phyloP scores from a whole-genome alignment of 371 early-diverging fungal species.

The Mucor racemosus region DNA sequence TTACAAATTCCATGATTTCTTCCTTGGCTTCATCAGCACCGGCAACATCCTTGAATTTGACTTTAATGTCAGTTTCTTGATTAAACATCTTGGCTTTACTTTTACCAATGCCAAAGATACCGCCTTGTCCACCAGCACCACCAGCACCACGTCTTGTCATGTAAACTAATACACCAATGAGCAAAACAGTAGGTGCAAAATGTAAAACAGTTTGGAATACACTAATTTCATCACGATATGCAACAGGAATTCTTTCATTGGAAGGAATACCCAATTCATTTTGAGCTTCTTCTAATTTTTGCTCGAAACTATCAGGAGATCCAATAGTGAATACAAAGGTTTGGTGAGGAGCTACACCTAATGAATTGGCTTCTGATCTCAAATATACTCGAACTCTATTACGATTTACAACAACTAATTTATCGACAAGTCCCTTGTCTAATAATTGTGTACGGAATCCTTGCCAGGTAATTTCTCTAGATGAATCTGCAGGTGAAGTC shows the following conservation, averaged over 20 bases:
- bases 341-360: constrained; percentile 39
- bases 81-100: constrained; percentile 95
- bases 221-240: constrained; percentile 82
- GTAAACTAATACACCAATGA: constrained; percentile 86
- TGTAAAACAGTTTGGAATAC: constrained; percentile 73
- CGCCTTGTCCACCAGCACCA: constrained; percentile 64
- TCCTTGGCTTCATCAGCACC: constrained; percentile 99
- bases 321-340: constrained; percentile 87
- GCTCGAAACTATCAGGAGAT: constrained; percentile 93
- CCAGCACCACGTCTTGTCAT: constrained; percentile 79
- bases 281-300: constrained; percentile 87
- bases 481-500: constrained; percentile 48
- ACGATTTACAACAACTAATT: constrained; percentile 85
- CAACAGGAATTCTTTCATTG: constrained; percentile 90
- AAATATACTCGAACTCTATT: constrained; percentile 82
- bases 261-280: constrained; percentile 88
- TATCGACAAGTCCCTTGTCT: constrained; percentile 91
- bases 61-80: constrained; percentile 92
- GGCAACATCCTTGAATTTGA: constrained; percentile 99
- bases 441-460: constrained; percentile 89
- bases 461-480: constrained; percentile 87
- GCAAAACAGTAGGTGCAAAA: constrained; percentile 90
- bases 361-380: constrained; percentile 65
- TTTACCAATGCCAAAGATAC: constrained; percentile 97
- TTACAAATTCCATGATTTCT: constrained; percentile 99